phyloP scores from a whole-genome alignment of 495 filamentous ascomycete genomes.

The Talaromyces trachyspermus region DNA sequence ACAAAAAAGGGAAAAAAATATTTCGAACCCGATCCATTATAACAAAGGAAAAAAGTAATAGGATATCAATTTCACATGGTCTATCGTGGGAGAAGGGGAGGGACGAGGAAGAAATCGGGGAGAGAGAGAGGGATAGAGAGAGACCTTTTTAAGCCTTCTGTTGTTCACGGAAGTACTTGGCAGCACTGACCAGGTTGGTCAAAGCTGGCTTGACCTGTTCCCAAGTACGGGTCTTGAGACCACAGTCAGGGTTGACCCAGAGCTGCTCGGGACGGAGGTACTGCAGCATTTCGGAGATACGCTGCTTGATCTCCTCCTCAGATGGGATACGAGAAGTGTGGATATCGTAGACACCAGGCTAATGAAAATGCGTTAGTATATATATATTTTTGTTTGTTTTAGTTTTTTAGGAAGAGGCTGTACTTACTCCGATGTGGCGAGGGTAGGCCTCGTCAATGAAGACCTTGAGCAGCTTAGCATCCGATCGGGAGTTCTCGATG shows the following conservation, averaged over 20 bases:
- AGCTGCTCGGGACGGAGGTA: conserved; percentile 92
- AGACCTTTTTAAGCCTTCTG: conserved; percentile 30
- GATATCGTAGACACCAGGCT: conserved; percentile 98
- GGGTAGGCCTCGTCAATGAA: conserved; percentile 96
- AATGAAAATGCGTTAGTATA: not conserved
- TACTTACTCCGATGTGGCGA: conserved; percentile 69
- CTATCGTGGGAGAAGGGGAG: not conserved
- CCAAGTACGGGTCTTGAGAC: conserved; percentile 97
- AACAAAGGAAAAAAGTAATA: conserved; percentile 3
- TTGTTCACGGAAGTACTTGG: conserved; percentile 92
- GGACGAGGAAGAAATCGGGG: not conserved
- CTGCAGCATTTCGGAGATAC: conserved; percentile 93
- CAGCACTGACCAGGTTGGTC: conserved; percentile 88
- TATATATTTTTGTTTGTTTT: too few relatives aligned
- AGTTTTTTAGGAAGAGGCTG: too few relatives aligned
- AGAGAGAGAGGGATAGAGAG: not conserved
- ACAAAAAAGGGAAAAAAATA: not conserved
- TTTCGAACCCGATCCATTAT: too few relatives aligned
- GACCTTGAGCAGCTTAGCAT: conserved; percentile 97
- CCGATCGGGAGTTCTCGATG: conserved; percentile 99
- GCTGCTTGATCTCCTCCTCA: conserved; percentile 94
- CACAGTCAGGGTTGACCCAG: conserved; percentile 98
- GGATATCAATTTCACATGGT: conserved; percentile 4
- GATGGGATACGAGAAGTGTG: conserved; percentile 94
- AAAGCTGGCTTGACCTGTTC: conserved; percentile 90